A percentile compares a stretch with the other conserved stretches of the same genome.
Evolutionary conservation across 768 basidiomycete genomes (phyloP).

Genomic region (Boletus subparvulus): DNA sequence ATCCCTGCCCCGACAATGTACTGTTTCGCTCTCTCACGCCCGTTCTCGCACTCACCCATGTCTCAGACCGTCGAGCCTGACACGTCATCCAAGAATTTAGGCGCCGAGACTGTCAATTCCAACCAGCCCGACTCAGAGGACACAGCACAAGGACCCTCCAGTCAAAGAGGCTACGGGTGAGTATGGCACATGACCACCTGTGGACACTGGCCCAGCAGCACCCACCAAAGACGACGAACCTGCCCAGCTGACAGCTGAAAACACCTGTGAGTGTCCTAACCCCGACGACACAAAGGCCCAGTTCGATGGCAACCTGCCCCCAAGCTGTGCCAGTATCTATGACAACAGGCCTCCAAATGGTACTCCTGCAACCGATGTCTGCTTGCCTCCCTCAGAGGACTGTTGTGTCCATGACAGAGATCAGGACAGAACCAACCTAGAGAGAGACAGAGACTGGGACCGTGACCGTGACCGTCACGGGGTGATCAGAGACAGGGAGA

Average conservation of each 20-base stretch:
- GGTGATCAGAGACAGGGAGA: conserved; percentile 34
- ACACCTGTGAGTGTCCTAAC: conserved; percentile 28
- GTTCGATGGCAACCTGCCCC: conserved; percentile 25
- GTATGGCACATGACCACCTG: conserved; percentile 26
- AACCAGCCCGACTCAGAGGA: conserved; percentile 15
- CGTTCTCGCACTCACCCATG: conserved; percentile 7
- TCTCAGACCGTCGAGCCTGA: conserved; percentile 27
- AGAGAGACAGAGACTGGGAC: no score
- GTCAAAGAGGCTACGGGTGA: conserved; percentile 28
- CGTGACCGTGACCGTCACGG: conserved; percentile 30
- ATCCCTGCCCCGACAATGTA: conserved; percentile 34
- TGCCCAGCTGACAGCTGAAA: conserved; percentile 20
- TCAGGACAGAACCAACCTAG: conserved; percentile 35
- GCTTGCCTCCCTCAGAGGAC: conserved; percentile 27
- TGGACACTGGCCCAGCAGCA: conserved; percentile 16
- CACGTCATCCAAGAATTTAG: conserved; percentile 22
- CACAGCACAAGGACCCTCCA: conserved; percentile 1
- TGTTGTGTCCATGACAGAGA: conserved; percentile 35
- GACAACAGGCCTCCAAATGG: conserved; percentile 16
- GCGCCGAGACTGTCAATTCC: conserved; percentile 18
- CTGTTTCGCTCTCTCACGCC: conserved; percentile 19
- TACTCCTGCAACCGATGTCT: conserved; percentile 8
- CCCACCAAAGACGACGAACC: conserved; percentile 34
- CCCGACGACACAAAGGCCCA: conserved; percentile 37
- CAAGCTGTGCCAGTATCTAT: conserved; percentile 1